Evolutionary conservation across 1,284 basidiomycete genomes (phyloP).

Genomic region (Ganoderma sinense): DNA sequence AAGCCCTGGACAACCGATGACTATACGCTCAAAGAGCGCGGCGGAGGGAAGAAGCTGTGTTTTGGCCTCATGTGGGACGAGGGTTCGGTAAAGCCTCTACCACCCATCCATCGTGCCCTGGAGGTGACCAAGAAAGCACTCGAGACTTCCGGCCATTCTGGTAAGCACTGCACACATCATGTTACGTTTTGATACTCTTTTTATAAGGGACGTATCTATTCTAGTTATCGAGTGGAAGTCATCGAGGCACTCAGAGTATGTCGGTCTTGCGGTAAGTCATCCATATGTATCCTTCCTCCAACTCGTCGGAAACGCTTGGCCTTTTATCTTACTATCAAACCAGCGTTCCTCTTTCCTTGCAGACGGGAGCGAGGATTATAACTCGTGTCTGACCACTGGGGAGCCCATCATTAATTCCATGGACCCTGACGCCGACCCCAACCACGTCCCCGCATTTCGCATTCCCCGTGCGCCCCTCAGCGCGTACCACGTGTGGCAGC

Average conservation of each 20-base stretch:
- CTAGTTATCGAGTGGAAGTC: constrained; percentile 50
- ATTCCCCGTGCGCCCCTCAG: constrained; percentile 31
- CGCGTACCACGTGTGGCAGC: constrained; percentile 65
- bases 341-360: constrained; percentile 51
- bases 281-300: not conserved
- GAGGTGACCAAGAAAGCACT: constrained; percentile 52
- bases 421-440: constrained; percentile 39
- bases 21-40: constrained; percentile 43
- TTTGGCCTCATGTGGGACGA: constrained; percentile 55
- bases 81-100: constrained; percentile 54
- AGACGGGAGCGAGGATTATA: constrained; percentile 53
- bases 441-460: constrained; percentile 31
- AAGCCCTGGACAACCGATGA: constrained; percentile 35
- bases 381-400: constrained; percentile 42
- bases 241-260: constrained; percentile 38
- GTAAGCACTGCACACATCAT: constrained; percentile 27
- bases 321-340: not conserved
- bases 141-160: constrained; percentile 54
- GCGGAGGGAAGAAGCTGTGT: constrained; percentile 47
- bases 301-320: not conserved
- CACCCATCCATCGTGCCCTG: constrained; percentile 58
- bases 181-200: not conserved
- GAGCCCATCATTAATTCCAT: constrained; percentile 46
- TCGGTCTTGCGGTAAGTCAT: constrained; percentile 21
- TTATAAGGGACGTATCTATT: not conserved